These are phyloP conservation scores for Boletus sp. DNA, from an alignment of 768 basidiomycete genomes.

Conservation along the genomic window DNA sequence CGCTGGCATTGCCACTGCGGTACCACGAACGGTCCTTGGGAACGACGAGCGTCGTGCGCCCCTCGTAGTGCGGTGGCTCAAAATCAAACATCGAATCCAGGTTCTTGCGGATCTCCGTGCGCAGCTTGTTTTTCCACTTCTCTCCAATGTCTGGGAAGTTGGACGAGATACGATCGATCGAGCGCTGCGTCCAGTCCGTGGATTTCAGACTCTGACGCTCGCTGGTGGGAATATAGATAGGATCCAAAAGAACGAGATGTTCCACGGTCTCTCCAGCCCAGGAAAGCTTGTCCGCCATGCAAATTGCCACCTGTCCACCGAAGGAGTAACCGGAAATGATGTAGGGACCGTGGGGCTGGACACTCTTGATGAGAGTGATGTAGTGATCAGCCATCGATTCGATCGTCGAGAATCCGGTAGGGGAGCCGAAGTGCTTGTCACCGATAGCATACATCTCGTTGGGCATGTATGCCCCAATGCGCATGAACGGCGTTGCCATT, in stretches of 20 bases:
- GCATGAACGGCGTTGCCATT: constrained; percentile 33
- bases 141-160: constrained; percentile 34
- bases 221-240: constrained; percentile 26
- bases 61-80: constrained; percentile 25
- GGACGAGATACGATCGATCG: constrained; percentile 28
- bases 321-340: constrained; percentile 28
- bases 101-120: constrained; percentile 31
- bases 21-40: constrained; percentile 34
- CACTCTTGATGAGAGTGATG: constrained; percentile 26
- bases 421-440: constrained; percentile 30
- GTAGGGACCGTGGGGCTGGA: constrained; percentile 28
- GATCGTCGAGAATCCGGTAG: constrained; percentile 27
- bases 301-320: constrained; percentile 29
- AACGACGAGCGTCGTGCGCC: constrained; percentile 25
- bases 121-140: constrained; percentile 29
- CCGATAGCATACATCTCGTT: constrained; percentile 34
- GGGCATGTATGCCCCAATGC: constrained; percentile 31
- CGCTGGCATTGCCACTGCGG: constrained; percentile 26
- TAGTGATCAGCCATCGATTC: constrained; percentile 33
- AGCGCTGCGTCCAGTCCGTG: constrained; percentile 30
- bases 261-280: constrained; percentile 23
- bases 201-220: constrained; percentile 31
- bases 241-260: constrained; percentile 28
- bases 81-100: constrained; percentile 33
- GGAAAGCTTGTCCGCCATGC: constrained; percentile 24